Evolutionary conservation across 2,329 filamentous ascomycete species (phyloP).

Genomic region (Colletotrichum truncatum): DNA sequence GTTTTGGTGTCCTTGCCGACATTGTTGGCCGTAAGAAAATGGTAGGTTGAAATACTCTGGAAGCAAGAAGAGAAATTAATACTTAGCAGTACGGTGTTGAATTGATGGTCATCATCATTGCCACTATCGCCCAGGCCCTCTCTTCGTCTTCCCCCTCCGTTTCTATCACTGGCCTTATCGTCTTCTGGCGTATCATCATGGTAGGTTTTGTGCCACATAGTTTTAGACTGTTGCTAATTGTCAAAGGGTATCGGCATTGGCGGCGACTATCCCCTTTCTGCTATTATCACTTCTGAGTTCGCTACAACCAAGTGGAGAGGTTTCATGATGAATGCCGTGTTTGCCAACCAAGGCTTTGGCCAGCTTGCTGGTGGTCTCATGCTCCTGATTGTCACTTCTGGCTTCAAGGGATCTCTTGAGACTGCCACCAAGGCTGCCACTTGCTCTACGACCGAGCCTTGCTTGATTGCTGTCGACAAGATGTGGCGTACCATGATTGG

Average conservation of each 20-base stretch:
- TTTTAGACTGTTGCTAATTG: neutral
- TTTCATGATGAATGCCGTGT: constrained; percentile 73
- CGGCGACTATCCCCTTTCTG: constrained; percentile 73
- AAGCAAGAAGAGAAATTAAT: constrained; percentile 31
- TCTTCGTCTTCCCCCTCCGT: constrained; percentile 70
- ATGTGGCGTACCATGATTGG: constrained; percentile 76
- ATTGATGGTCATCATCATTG: constrained; percentile 82
- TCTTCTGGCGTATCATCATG: constrained; percentile 87
- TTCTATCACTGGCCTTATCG: constrained; percentile 71
- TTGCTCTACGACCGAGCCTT: constrained; percentile 68
- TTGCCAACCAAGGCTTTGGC: constrained; percentile 75
- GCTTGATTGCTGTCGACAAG: constrained; percentile 55
- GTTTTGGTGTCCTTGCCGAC: constrained; percentile 83
- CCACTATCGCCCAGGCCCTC: constrained; percentile 77
- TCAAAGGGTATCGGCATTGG: constrained; percentile 50
- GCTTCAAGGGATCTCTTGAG: constrained; percentile 72
- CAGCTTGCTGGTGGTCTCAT: constrained; percentile 77
- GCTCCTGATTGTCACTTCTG: constrained; percentile 73
- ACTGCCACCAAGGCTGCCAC: constrained; percentile 57
- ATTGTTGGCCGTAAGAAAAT: constrained; percentile 76
- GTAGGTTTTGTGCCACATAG: neutral
- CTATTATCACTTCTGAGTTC: constrained; percentile 75
- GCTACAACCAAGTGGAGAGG: constrained; percentile 68
- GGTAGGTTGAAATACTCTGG: constrained; percentile 33
- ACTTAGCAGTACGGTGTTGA: constrained; percentile 78